These are phyloP conservation scores for Lithospermum erythrorhizon DNA, from an alignment of 257 asterid genomes.

Conservation along the genomic window DNA sequence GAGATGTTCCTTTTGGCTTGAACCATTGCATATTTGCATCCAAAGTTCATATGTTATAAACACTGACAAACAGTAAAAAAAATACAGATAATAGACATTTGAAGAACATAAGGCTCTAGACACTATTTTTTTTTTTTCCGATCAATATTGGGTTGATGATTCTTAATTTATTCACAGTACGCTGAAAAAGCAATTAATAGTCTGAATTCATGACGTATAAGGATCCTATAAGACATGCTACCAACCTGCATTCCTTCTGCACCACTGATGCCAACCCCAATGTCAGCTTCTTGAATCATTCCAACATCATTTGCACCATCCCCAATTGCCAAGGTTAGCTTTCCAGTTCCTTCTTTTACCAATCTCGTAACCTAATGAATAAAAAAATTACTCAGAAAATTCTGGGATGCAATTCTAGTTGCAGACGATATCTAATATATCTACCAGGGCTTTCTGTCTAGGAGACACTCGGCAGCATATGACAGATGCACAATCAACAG, in stretches of 20 bases:
- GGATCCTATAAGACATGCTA: conserved; percentile 15
- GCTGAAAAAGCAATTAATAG: not conserved
- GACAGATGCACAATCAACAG: conserved; percentile 89
- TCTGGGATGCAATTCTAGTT: not conserved
- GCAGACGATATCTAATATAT: conserved; percentile 10
- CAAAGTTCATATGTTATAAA: not conserved
- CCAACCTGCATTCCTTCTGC: conserved; percentile 99
- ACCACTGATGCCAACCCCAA: conserved; percentile 99
- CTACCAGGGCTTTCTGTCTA: conserved; percentile 93
- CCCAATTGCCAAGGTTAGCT: conserved; percentile 89
- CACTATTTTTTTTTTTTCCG: too few species aligned
- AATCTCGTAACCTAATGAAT: conserved; percentile 81
- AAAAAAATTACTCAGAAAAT: conserved; percentile 9
- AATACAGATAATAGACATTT: too few species aligned
- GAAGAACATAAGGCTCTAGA: not conserved
- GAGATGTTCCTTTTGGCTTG: not conserved
- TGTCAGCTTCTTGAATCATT: conserved; percentile 99
- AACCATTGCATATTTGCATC: not conserved
- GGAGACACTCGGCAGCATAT: conserved; percentile 99
- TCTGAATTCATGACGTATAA: conserved; percentile 3
- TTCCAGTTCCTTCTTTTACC: conserved; percentile 95
- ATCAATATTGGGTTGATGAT: not conserved
- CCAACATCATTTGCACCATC: conserved; percentile 99
- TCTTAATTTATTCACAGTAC: not conserved
- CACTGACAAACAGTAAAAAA: not conserved